Evolutionary conservation across 2,329 filamentous ascomycete species (phyloP), one percentile per base, ranked within the genome.

Genomic region (Penicillium sp.): DNA sequence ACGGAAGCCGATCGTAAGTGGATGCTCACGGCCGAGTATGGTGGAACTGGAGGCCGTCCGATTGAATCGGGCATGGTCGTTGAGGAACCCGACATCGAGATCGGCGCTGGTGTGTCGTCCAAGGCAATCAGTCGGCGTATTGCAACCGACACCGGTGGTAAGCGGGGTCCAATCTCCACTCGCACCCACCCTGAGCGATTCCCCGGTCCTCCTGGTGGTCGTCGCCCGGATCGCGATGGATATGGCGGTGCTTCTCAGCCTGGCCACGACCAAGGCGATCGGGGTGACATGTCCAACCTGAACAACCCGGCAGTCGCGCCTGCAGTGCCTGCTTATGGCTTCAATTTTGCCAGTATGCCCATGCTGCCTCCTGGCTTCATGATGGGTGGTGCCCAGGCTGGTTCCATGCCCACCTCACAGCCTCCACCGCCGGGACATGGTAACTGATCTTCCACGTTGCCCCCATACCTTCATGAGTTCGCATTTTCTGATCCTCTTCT

Each of bases 81-180:
- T 16, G 92, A 98, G 62, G 92, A 98, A 66, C 92, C 92, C 2
- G 92, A 98, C 59, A 98, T 98, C 54, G 92, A 98, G 66, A 98
- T 98, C 41, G 92, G 92, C 36, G 89, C 90, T 12, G 92, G 92
- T 39, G 93, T 98, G 10, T 95, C 89, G 12, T 95, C 88, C 29
- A 98, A 98, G 72, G 70, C 70, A 22, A 73, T 73, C 54, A 72
- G 69, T 48, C 63, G 70, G 51, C 69, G 70, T 23, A 72, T 73
- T 55, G 68, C 68, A 18, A 73, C 70, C 26, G 70, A 73, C 45
- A 65, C 67, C 36, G 69, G 70, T 33, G 70, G 70, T 41, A 67
- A 68, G 44, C 69, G 68, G 17, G 70, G 70, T 3, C 70, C 70
- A 10, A 62, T 70, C 18, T 73, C 70, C 4, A 65, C 67, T 20